phyloP scores from a whole-genome alignment of 805 yeast species.

The Pichia kluyveri region DNA sequence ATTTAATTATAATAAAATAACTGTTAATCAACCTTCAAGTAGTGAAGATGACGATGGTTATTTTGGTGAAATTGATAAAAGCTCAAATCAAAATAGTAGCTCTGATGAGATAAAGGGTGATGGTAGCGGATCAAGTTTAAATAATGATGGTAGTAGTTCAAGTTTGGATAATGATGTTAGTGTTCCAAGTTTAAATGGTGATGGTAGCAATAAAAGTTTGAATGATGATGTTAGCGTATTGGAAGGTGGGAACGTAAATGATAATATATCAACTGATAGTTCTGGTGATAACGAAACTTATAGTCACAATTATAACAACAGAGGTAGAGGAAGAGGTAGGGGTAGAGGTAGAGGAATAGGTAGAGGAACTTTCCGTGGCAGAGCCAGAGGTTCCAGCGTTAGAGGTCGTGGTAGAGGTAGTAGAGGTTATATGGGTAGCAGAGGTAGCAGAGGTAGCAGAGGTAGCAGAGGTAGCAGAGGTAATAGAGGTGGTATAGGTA shows the following conservation, averaged over 20 bases:
- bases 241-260: too few relatives aligned
- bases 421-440: conserved; percentile 9
- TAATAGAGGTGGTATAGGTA: not conserved
- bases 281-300: not conserved
- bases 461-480: not conserved
- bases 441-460: conserved; percentile 9
- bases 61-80: not conserved
- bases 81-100: not conserved
- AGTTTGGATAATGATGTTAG: not conserved
- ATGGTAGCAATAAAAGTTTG: not conserved
- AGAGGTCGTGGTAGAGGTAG: not conserved
- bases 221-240: not conserved
- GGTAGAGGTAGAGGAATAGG: not conserved
- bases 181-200: not conserved
- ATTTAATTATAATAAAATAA: not conserved
- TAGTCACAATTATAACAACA: not conserved
- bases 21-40: not conserved
- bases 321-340: not conserved
- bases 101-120: not conserved
- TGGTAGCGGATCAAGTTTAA: not conserved
- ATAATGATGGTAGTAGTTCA: not conserved
- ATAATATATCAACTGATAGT: not conserved
- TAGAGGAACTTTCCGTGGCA: not conserved
- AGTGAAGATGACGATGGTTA: not conserved
- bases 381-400: not conserved